Percentiles rank a stretch among this genome's conserved stretches.
Conservation (phyloP, 2,329 filamentous ascomycete genomes). For the Botrytis cinerea region DNA sequence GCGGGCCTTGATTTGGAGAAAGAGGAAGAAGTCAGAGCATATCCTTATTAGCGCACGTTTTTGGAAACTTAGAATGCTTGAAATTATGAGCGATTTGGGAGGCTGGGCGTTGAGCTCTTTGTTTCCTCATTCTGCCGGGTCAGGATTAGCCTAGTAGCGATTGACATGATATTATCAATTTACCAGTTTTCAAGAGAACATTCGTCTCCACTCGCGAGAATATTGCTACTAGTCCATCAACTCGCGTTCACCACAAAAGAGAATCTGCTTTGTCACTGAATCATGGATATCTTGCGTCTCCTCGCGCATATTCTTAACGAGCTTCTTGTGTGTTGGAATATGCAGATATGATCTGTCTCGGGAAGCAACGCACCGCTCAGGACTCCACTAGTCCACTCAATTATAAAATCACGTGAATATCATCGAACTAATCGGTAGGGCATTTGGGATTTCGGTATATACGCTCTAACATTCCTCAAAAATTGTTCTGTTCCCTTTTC, state of each 20-base stretch:
- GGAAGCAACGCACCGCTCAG: background rate
- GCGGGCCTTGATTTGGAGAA: constrained; percentile 61
- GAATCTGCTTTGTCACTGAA: background rate
- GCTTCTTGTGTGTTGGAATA: background rate
- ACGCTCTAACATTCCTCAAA: background rate
- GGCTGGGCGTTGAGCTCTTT: background rate
- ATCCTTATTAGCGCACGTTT: constrained; percentile 53
- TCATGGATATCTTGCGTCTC: background rate
- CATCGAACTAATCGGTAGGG: background rate
- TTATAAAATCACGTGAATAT: background rate
- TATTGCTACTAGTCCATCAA: too few species aligned
- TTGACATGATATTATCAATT: background rate
- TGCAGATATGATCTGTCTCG: background rate
- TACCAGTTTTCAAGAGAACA: too few species aligned
- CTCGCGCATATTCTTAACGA: background rate
- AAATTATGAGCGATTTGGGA: background rate
- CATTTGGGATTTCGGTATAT: background rate
- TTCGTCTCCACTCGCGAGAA: background rate
- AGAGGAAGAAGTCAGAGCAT: constrained; percentile 61
- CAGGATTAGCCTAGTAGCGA: background rate
- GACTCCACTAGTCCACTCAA: too few species aligned
- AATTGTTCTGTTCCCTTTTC: background rate
- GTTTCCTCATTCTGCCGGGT: background rate
- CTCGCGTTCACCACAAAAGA: background rate
- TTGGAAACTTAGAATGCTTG: background rate